phyloP scores from a whole-genome alignment of 192 early-diverging fungal species.

The Linnemannia hyalina region DNA sequence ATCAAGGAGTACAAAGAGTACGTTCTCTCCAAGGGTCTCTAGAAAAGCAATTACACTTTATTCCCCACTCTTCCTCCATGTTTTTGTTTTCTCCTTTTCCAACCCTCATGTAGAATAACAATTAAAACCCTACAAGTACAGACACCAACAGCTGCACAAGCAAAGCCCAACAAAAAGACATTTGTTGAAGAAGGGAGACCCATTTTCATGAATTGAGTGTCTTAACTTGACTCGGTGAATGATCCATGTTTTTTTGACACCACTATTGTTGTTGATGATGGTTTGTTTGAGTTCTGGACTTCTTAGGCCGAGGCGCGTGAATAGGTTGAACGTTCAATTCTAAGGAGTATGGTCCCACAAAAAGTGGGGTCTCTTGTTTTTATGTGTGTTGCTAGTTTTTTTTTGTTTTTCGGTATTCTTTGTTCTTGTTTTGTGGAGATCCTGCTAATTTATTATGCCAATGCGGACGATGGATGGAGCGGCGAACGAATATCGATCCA shows the following conservation, averaged over 20 bases:
- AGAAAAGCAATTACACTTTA: neutral
- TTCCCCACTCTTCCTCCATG: neutral
- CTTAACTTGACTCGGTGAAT: neutral
- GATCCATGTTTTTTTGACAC: neutral
- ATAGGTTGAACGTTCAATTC: neutral
- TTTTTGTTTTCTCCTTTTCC: neutral
- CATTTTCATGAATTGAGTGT: neutral
- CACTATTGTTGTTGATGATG: neutral
- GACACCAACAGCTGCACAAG: neutral
- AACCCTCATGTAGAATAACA: neutral
- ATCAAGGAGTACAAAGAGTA: slow-evolving; percentile 85
- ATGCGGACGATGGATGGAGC: neutral
- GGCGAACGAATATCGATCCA: neutral
- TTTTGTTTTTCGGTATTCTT: neutral
- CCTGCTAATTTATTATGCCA: neutral
- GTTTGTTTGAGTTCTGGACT: neutral
- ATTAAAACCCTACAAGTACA: neutral
- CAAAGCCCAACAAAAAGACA: neutral
- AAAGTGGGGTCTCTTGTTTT: neutral
- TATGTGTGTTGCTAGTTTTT: neutral
- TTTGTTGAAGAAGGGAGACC: neutral
- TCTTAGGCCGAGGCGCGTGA: neutral
- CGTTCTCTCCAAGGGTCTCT: slow-evolving; percentile 56
- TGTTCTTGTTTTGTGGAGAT: neutral
- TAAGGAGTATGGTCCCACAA: neutral